Base-by-base conservation (phyloP, 2,329 filamentous ascomycete genomes). In the Fusarium nanum region DNA sequence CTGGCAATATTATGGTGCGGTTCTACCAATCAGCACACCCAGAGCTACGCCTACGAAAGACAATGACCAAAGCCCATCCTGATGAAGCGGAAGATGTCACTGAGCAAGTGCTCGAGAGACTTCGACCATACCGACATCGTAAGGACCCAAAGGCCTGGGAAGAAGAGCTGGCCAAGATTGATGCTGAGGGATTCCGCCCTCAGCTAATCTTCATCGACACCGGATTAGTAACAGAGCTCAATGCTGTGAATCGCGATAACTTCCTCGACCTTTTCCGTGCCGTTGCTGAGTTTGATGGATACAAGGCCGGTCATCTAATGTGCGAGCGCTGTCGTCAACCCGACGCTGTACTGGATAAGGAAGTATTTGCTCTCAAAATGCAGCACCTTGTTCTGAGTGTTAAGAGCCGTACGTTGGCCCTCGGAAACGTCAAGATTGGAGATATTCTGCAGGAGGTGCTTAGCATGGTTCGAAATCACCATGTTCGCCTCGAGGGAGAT, bases 1-100 rank as follows among this genome's bases (percentile, higher is more conserved):
- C 96, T 0, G 96, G 96, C 27, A 99, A 99, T 79, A 98, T 99
- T 81, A 98, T 99, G 94, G 95, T 99, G 48, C 93, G 97, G 68
- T 99, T 99, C 83, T 98, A 98, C 81, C 90, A 95, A 75, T 90
- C 94, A 0, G 89, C 90, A 16, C 87, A 91, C 66, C 87, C 95
- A 0, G 88, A 91, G 50, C 83, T 97, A 2, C 77, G 75, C 6
- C 60, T 79, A 14, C 73, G 75, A 49, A 75, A 72, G 30, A 71
- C 74, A 61, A 49, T 73, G 22, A 71, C 76, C 7, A 73, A 79
- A 47, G 72, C 79, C 27, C 80, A 83, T 40, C 79, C 83, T 2
- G 76, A 86, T 41, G 83, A 86, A 11, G 85, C 87, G 23, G 84
- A 86, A 13, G 93, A 97, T 77, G 93, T 96, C 12, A 98, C 94